These are phyloP conservation scores for Eimeria praecox DNA, from an alignment of 169 alveolate species.

Conservation along the genomic window DNA sequence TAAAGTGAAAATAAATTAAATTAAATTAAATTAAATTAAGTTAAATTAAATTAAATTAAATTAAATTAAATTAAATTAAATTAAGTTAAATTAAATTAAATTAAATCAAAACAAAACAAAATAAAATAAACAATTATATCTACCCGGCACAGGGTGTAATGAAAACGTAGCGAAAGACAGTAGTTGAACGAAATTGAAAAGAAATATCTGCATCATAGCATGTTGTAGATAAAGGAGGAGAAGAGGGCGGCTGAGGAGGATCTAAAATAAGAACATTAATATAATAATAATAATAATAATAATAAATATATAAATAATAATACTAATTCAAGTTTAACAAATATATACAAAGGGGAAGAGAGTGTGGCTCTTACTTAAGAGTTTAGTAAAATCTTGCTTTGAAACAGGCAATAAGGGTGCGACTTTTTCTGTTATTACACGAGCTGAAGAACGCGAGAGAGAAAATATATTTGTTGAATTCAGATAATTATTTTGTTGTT, in stretches of 20 bases:
- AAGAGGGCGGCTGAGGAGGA: neutral
- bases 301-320: neutral
- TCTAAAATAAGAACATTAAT: neutral
- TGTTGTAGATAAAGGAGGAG: neutral
- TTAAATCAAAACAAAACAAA: neutral
- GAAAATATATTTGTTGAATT: neutral
- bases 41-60: too few relatives aligned
- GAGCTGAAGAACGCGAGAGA: conserved; percentile 14
- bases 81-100: neutral
- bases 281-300: neutral
- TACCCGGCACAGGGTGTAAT: neutral
- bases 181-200: neutral
- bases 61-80: neutral
- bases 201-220: neutral
- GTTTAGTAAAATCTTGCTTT: neutral
- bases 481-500: neutral
- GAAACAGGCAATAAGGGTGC: neutral
- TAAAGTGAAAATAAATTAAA: too few relatives aligned
- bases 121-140: too few relatives aligned
- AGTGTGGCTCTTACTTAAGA: neutral
- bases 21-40: neutral
- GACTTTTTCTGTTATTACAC: neutral
- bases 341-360: too few relatives aligned
- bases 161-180: neutral
- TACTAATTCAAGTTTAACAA: neutral